These are phyloP conservation scores for Cyphellophora attinorum DNA, from an alignment of 2,329 filamentous ascomycete species.

Conservation along the genomic window DNA sequence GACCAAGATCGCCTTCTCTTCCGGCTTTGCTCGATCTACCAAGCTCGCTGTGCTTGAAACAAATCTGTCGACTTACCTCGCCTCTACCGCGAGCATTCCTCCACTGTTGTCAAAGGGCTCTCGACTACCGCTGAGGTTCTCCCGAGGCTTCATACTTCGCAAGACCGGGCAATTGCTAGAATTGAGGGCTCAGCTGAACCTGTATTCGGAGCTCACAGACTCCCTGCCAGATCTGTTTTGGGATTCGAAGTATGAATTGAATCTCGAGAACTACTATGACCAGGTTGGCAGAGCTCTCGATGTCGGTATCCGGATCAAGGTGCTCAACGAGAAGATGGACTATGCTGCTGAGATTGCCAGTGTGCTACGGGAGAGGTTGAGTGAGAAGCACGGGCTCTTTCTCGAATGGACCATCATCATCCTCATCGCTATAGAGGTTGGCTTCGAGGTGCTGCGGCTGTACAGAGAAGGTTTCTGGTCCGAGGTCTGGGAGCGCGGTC, in stretches of 20 bases:
- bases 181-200: conserved; percentile 84
- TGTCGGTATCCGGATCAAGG: conserved; percentile 80
- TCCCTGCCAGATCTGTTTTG: conserved; percentile 93
- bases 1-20: conserved; percentile 94
- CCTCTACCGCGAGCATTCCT: conserved; percentile 75
- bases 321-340: conserved; percentile 93
- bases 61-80: conserved; percentile 72
- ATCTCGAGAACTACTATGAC: conserved; percentile 89
- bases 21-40: conserved; percentile 80
- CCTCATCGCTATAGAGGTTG: conserved; percentile 84
- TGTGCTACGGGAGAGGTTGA: conserved; percentile 77
- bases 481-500: conserved; percentile 9
- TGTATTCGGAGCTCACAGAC: conserved; percentile 94
- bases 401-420: conserved; percentile 95
- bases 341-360: conserved; percentile 93
- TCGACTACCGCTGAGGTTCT: conserved; percentile 47
- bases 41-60: conserved; percentile 89
- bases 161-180: conserved; percentile 89
- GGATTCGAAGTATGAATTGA: conserved; percentile 81
- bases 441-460: conserved; percentile 70
- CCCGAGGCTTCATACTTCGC: conserved; percentile 69
- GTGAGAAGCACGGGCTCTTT: conserved; percentile 78
- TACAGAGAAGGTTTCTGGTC: conserved; percentile 48
- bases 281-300: conserved; percentile 84
- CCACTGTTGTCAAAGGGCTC: conserved; percentile 62